Evolutionary conservation across 1,284 basidiomycete species (phyloP).

Genomic region (Ganoderma lucidum): DNA sequence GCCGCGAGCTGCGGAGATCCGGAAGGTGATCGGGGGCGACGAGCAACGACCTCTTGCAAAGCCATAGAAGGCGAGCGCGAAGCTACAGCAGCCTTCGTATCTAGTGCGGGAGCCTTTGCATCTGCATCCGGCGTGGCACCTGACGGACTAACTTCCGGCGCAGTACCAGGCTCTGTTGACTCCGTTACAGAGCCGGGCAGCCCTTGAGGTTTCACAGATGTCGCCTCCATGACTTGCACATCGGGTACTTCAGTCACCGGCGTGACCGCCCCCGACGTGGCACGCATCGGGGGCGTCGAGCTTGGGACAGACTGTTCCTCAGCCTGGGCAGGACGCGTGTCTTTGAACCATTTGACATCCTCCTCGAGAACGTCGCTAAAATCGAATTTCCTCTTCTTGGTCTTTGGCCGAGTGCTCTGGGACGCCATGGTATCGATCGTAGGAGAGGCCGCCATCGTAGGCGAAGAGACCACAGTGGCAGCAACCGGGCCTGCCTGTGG

Average conservation of each 20-base stretch:
- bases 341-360: constrained; percentile 33
- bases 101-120: neutral
- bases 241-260: neutral
- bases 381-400: constrained; percentile 25
- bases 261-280: neutral
- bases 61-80: constrained; percentile 10
- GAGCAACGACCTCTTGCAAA: neutral
- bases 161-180: too few species aligned
- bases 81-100: neutral
- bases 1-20: neutral
- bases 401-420: constrained; percentile 3
- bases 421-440: neutral
- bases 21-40: constrained; percentile 3
- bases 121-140: neutral
- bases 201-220: neutral
- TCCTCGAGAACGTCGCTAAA: constrained; percentile 31
- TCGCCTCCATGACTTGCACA: neutral
- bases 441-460: neutral
- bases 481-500: neutral
- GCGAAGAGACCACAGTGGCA: neutral
- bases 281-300: neutral
- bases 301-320: neutral
- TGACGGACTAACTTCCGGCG: neutral
- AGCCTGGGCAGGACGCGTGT: constrained; percentile 17
- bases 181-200: neutral